These are phyloP conservation scores for Fusarium anthophilum DNA, from an alignment of 2,329 filamentous ascomycete species.

Conservation along the genomic window DNA sequence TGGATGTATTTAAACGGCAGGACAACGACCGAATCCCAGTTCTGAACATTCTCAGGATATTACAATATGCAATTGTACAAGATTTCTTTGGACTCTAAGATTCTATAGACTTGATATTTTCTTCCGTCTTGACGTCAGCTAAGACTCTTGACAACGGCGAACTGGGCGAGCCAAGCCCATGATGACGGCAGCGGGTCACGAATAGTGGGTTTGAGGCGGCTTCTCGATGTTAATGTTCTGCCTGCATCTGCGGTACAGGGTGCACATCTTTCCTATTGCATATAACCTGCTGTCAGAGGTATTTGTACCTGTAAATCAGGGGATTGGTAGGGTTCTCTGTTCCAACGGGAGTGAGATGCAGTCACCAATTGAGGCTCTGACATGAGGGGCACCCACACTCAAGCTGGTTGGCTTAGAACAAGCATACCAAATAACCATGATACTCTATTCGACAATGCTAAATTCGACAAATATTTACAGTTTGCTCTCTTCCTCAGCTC, in stretches of 20 bases:
- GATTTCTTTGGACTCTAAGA: neutral
- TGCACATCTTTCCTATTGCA: neutral
- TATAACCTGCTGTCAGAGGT: neutral
- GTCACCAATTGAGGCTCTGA: slow-evolving; percentile 3
- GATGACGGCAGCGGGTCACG: slow-evolving; percentile 36
- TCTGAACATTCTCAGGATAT: slow-evolving; percentile 6
- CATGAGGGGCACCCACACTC: slow-evolving; percentile 1
- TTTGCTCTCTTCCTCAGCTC: slow-evolving; percentile 39
- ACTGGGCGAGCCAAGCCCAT: slow-evolving; percentile 23
- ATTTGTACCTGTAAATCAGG: slow-evolving; percentile 29
- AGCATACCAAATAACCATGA: slow-evolving; percentile 15
- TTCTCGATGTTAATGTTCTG: neutral
- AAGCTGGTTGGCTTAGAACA: neutral
- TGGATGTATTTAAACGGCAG: slow-evolving; percentile 2
- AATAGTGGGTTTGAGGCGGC: slow-evolving; percentile 20
- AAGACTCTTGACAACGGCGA: neutral
- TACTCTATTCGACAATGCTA: neutral
- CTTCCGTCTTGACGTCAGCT: slow-evolving; percentile 28
- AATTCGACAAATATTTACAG: neutral
- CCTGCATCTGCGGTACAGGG: neutral
- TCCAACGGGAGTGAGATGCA: slow-evolving; percentile 6
- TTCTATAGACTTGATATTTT: neutral
- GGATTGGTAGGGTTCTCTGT: slow-evolving; percentile 1
- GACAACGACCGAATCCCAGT: slow-evolving; percentile 1
- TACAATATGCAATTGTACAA: neutral